A percentile compares a stretch with the other conserved stretches of the same genome.
Evolutionary conservation across 768 basidiomycete genomes (phyloP).

Genomic region (Tulasnella sp.): DNA sequence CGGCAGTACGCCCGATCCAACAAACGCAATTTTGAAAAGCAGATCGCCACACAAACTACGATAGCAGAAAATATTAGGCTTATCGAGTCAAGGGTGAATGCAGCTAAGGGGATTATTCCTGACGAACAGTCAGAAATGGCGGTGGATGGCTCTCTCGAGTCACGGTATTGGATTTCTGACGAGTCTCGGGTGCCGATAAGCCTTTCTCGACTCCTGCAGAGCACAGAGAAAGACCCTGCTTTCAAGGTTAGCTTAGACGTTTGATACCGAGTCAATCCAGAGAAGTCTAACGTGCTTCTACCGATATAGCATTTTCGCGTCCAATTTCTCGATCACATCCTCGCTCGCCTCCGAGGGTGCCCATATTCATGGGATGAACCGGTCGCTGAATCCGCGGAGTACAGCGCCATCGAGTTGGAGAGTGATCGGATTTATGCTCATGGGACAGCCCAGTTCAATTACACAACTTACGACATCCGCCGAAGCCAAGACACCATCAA

Average conservation of each 20-base stretch:
- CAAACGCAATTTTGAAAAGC: conserved; percentile 4
- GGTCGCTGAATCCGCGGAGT: not conserved
- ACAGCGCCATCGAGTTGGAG: not conserved
- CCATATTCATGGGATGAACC: not conserved
- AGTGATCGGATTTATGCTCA: conserved; percentile 2
- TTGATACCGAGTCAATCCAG: not conserved
- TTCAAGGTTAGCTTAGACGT: not conserved
- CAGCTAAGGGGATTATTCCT: not conserved
- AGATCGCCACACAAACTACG: not conserved
- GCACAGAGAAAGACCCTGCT: not conserved
- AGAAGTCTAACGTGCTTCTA: not conserved
- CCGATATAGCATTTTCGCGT: not conserved
- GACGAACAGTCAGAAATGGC: not conserved
- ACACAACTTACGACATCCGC: conserved; percentile 18
- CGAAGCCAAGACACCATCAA: conserved; percentile 16
- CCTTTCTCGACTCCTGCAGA: not conserved
- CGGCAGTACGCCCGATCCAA: not conserved
- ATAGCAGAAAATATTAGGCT: not conserved
- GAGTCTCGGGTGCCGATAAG: not conserved
- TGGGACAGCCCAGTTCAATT: not conserved
- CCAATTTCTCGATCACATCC: conserved; percentile 1
- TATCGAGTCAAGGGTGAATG: not conserved
- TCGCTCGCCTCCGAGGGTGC: not conserved
- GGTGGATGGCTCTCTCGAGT: not conserved
- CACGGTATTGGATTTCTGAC: not conserved